phyloP scores from a whole-genome alignment of 164 flowering plant species.

The Hamamelis virginiana region DNA sequence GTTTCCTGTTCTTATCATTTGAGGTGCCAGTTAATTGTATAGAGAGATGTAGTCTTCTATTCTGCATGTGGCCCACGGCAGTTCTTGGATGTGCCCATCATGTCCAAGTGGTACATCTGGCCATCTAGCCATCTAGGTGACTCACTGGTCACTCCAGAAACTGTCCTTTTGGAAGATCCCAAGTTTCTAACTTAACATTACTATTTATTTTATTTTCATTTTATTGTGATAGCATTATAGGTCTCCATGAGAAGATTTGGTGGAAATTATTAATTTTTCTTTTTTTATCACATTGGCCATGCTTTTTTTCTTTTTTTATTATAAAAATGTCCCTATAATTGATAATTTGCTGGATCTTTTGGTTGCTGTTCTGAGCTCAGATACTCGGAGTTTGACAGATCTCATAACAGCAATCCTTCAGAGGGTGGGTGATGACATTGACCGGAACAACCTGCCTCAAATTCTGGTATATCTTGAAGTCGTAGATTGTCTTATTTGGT shows the following conservation, averaged over 20 bases:
- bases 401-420: slow-evolving; percentile 80
- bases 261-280: background rate
- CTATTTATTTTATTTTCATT: no score
- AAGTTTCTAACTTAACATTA: background rate
- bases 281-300: background rate
- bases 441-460: slow-evolving; percentile 75
- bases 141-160: background rate
- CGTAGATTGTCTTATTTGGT: background rate
- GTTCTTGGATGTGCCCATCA: background rate
- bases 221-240: no score
- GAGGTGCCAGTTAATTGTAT: background rate
- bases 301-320: background rate
- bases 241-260: background rate
- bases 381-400: slow-evolving; percentile 67
- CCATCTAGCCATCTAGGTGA: background rate
- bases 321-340: no score
- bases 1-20: slow-evolving; percentile 7
- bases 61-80: no score
- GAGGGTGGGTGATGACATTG: slow-evolving; percentile 86
- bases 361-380: slow-evolving; percentile 34
- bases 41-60: background rate
- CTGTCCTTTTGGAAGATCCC: background rate
- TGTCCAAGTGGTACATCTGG: background rate
- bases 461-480: slow-evolving; percentile 55
- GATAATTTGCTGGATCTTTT: background rate